Evolutionary conservation across 495 filamentous ascomycete genomes (phyloP), one percentile per base, ranked within the genome.

Genomic region (Thermothielavioides terrestris): DNA sequence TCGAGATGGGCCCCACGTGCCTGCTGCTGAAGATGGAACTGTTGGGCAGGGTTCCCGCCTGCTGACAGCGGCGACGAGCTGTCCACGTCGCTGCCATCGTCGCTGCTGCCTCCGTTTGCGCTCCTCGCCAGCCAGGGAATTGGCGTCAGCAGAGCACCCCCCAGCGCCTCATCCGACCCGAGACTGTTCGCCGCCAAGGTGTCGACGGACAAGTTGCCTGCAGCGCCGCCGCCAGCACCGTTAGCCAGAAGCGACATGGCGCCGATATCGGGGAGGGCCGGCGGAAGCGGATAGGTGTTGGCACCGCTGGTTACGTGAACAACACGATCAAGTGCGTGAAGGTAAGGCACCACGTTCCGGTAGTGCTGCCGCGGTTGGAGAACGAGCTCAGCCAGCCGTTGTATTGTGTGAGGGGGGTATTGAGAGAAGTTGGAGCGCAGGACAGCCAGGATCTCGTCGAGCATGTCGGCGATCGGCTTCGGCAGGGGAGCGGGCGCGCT

Each of bases 341-440:
- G 81, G 63, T 89, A 98, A 20, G 88, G 79, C 5, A 85, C 78
- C 4, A 96, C 75, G 26, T 80, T 83, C 26, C 75, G 75, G 68
- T 98, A 96, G 65, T 95, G 88, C 35, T 76, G 70, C 32, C 69
- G 83, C 6, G 92, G 92, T 15, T 65, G 63, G 11, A 92, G 74
- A 32, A 96, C 73, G n/a, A 98, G 85, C 73, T 98, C 92, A 17
- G 92, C 79, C 27, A 98, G 77, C 36, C 92, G 85, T 68, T 98
- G 92, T 43, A 95, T 76, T 0, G 92, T 97, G 62, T 97, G 89
- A 0, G 92, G 92, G 1, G 92, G 92, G 51, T 86, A 79, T 1
- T 72, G 68, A 23, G 76, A 31, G 68, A 98, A 98, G 52, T 77
- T 77, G 3, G 70, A 70, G 31, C 68, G 73, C 35, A 98, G 72